These are phyloP conservation scores for Colletotrichum trifolii DNA, from an alignment of 2,329 filamentous ascomycete genomes.

Conservation along the genomic window DNA sequence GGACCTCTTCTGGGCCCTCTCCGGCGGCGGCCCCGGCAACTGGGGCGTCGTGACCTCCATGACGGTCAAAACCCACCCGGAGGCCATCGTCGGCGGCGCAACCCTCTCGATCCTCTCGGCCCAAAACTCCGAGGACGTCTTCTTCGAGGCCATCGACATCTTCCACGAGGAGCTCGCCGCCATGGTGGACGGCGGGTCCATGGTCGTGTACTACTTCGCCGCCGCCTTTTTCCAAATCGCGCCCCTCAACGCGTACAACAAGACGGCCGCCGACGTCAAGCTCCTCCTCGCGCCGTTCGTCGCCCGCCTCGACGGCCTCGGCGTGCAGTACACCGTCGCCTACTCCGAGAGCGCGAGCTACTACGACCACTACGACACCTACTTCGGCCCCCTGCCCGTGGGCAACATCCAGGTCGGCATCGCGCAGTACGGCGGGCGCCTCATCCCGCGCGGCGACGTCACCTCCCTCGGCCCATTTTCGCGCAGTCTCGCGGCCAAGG, in stretches of 20 bases:
- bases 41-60: slow-evolving; percentile 55
- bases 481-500: slow-evolving; percentile 33
- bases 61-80: slow-evolving; percentile 48
- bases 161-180: slow-evolving; percentile 51
- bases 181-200: slow-evolving; percentile 62
- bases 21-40: slow-evolving; percentile 56
- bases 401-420: slow-evolving; percentile 59
- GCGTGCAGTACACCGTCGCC: slow-evolving; percentile 42
- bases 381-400: slow-evolving; percentile 52
- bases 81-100: slow-evolving; percentile 46
- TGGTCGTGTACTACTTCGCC: slow-evolving; percentile 59
- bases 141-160: slow-evolving; percentile 47
- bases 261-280: slow-evolving; percentile 54
- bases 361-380: slow-evolving; percentile 57
- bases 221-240: slow-evolving; percentile 58
- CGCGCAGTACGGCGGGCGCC: slow-evolving; percentile 42
- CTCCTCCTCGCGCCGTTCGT: slow-evolving; percentile 57
- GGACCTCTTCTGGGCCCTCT: slow-evolving; percentile 62
- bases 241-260: slow-evolving; percentile 59
- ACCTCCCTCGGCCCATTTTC: slow-evolving; percentile 36
- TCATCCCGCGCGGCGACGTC: slow-evolving; percentile 39
- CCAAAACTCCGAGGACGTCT: slow-evolving; percentile 43
- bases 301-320: slow-evolving; percentile 49
- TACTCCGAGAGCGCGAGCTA: slow-evolving; percentile 41
- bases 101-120: slow-evolving; percentile 45